Conservation (phyloP, 257 asterid species). For the Fraxinus cuspidata region DNA sequence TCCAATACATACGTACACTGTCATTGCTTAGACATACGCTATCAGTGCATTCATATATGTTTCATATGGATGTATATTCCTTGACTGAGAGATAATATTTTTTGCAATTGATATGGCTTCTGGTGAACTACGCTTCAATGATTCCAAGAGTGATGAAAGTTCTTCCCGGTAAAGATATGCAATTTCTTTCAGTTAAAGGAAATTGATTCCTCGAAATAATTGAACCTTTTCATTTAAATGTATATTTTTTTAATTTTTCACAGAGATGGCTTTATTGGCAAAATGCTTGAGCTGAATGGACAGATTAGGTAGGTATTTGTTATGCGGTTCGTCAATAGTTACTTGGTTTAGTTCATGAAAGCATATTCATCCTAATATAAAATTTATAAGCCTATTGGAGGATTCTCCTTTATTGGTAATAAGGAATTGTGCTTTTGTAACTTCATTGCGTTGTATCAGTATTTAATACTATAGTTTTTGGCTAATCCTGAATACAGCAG, state of each 20-base stretch:
- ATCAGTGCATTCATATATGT: background rate
- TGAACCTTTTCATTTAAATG: constrained; percentile 5
- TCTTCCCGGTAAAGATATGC: constrained; percentile 42
- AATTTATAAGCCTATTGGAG: too few relatives aligned
- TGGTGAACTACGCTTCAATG: constrained; percentile 30
- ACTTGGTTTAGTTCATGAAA: background rate
- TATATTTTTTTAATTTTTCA: constrained; percentile 24
- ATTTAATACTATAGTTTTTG: background rate
- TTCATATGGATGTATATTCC: background rate
- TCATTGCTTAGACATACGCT: constrained; percentile 5
- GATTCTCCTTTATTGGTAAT: too few relatives aligned
- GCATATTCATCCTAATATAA: too few relatives aligned
- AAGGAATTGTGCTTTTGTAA: too few relatives aligned
- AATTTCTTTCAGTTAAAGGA: background rate
- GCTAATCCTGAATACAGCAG: background rate
- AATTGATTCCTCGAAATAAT: constrained; percentile 8
- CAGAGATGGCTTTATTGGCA: constrained; percentile 69
- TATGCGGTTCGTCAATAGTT: constrained; percentile 5
- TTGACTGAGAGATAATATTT: background rate
- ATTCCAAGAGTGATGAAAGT: constrained; percentile 61
- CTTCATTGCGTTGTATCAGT: background rate
- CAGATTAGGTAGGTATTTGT: constrained; percentile 53
- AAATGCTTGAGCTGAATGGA: constrained; percentile 71
- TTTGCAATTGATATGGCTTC: background rate
- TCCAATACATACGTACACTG: background rate